These are phyloP conservation scores for Russula sp. DNA, from an alignment of 768 basidiomycete species.

Conservation along the genomic window DNA sequence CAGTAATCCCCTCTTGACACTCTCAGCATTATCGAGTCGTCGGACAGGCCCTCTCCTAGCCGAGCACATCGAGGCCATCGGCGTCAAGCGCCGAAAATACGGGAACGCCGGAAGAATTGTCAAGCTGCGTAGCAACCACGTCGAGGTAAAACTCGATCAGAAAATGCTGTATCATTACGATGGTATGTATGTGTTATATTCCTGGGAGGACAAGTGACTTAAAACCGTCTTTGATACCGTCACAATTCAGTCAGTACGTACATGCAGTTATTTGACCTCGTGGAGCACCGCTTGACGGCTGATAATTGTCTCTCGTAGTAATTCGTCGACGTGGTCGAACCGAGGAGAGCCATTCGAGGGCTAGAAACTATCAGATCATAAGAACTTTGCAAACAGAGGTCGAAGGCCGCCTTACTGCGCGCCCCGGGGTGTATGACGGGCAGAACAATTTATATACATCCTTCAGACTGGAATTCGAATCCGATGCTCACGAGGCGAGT, in stretches of 20 bases:
- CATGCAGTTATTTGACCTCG: not conserved
- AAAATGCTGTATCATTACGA: constrained; percentile 73
- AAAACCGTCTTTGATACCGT: not conserved
- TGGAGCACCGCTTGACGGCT: not conserved
- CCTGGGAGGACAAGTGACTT: not conserved
- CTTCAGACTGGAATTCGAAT: constrained; percentile 56
- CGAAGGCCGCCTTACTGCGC: constrained; percentile 63
- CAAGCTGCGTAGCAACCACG: constrained; percentile 54
- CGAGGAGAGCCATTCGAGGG: constrained; percentile 51
- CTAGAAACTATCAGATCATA: constrained; percentile 68
- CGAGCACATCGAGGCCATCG: constrained; percentile 52
- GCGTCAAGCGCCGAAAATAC: constrained; percentile 63
- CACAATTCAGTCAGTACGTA: too few species aligned
- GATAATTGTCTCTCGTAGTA: constrained; percentile 45
- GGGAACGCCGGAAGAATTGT: constrained; percentile 53
- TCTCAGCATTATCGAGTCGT: too few species aligned
- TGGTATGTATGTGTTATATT: constrained; percentile 44
- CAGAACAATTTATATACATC: constrained; percentile 72
- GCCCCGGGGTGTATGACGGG: constrained; percentile 72
- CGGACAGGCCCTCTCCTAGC: constrained; percentile 27
- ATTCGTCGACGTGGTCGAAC: constrained; percentile 49
- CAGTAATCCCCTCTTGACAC: too few species aligned
- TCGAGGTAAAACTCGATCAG: constrained; percentile 57
- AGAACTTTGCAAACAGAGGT: constrained; percentile 54
- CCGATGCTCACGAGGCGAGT: constrained; percentile 47